Base-by-base conservation (phyloP, 192 early-diverging fungal species). In the Dimargaris cristalligena region DNA sequence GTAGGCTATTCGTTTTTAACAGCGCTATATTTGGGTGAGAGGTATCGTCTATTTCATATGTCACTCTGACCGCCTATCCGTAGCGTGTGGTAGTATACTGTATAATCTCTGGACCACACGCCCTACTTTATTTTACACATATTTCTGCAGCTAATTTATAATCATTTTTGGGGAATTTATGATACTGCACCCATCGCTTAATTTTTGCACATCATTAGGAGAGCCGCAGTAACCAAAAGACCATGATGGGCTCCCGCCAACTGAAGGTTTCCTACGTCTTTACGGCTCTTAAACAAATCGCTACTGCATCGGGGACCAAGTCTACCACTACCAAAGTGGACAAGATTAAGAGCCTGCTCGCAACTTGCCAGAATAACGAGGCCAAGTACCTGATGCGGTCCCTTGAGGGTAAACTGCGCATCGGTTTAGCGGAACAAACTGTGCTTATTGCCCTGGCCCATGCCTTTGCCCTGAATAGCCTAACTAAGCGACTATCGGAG, bases 351-450 rank as follows among this genome's bases (percentile, higher is more conserved):
- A 74, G 77, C 6, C 65, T 97, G 33, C 66, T 97, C 35, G 81
- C 82, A 13, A 72, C 83, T 11, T 92, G 89, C 66, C 63, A 71
- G 46, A 82, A 75, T 18, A 83, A 75, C 57, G 91, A 97, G 69
- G 79, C 90, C 29, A 92, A 90, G 66, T 97, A 80, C 62, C 66
- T 96, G 44, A 91, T 92, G 46, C 70, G 90, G 77, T 83, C 75
- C 44, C 71, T 81, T 1, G 90, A 93, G 67, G 96, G 94, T 44
- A 92, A 94, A 62, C 74, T 99, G 54, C 82, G 97, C 25, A 97
- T 99, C 61, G 93, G 94, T 29, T 70, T 99, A 26, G 97, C 94
- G 1, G 94, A 96, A 68, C 79, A 89, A 65, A 93, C 92, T 0
- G 82, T 99, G 22, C 77, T 95, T 33, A 79, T 80, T 13, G 81